Percentiles rank a stretch among this genome's conserved stretches.
Evolutionary conservation across 2,329 filamentous ascomycete genomes (phyloP).

Genomic region (Scytalidium lignicola): DNA sequence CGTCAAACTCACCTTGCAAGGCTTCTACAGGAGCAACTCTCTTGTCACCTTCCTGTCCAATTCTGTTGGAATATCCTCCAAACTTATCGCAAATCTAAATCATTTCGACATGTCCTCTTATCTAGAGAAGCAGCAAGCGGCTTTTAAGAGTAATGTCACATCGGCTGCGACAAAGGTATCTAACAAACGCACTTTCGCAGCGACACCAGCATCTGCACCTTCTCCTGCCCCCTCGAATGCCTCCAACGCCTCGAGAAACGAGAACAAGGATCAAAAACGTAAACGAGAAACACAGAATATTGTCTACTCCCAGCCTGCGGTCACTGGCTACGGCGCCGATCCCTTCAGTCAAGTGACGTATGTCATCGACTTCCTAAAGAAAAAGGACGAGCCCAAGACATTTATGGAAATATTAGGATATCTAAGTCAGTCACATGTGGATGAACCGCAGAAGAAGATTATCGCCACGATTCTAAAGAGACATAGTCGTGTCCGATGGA

Average conservation of each 20-base stretch:
- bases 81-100: background rate
- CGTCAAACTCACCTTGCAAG: too few species aligned
- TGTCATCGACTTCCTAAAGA: constrained; percentile 77
- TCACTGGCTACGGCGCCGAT: constrained; percentile 71
- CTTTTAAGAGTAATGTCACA: constrained; percentile 56
- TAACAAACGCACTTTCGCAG: constrained; percentile 42
- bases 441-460: constrained; percentile 56
- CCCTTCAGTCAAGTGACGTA: constrained; percentile 85
- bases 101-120: constrained; percentile 50
- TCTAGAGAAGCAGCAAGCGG: constrained; percentile 60
- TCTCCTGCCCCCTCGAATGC: constrained; percentile 58
- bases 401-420: constrained; percentile 77
- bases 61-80: background rate
- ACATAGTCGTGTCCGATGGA: constrained; percentile 55
- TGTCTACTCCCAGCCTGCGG: constrained; percentile 71
- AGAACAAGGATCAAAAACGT: constrained; percentile 58
- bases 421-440: constrained; percentile 62
- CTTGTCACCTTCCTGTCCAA: background rate
- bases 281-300: constrained; percentile 52
- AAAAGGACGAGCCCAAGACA: constrained; percentile 61
- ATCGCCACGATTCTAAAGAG: constrained; percentile 65
- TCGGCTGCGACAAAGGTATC: constrained; percentile 60
- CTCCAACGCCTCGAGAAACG: constrained; percentile 44
- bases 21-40: too few species aligned
- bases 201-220: constrained; percentile 46